Base-by-base conservation (phyloP, 192 early-diverging fungal species). In the Podila minutissima region DNA sequence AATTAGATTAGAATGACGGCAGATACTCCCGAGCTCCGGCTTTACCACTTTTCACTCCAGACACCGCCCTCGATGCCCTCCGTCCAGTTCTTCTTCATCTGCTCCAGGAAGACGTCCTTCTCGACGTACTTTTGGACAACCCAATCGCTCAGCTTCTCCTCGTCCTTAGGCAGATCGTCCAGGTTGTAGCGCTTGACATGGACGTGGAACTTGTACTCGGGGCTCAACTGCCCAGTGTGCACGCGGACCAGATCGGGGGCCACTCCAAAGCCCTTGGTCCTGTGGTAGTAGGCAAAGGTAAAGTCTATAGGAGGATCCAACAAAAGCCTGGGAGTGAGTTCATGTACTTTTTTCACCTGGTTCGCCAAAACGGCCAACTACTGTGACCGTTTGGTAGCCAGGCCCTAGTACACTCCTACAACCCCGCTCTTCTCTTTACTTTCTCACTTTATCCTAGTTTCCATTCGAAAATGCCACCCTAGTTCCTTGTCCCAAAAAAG, bases 81-180 rank as follows among this genome's bases (percentile, higher is more conserved):
- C 13, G 85, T 89, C 88, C 88, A 89, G 59, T 76, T 68, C 22
- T 77, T 59, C 59, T 84, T 84, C 72, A 89, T 79, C n/a, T 86
- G 72, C 51, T 86, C 90, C 89, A 98, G 88, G 57, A 94, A 90
- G 55, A 81, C 74, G 84, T 98, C 97, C 85, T 98, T 98, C 74
- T 96, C 94, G 19, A 92, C 83, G 83, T 91, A 98, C 48, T 91
- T 82, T 32, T 90, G 71, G 46, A 89, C 83, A 65, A 97, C 86
- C 97, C 97, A 98, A 33, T 85, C 62, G 10, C 83, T 82, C 66
- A 97, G 89, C 28, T 84, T 86, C 62, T 93, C 91, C 31, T 93
- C 92, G 37, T 93, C 91, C 8, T 75, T 74, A 24, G 94, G 94
- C 59, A 95, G 85, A 68, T 93, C 92, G 8, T 85, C 86, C 55